Evolutionary conservation across 2,329 filamentous ascomycete genomes (phyloP), one percentile per base, ranked within the genome.

Genomic region (Colletotrichum sp.): DNA sequence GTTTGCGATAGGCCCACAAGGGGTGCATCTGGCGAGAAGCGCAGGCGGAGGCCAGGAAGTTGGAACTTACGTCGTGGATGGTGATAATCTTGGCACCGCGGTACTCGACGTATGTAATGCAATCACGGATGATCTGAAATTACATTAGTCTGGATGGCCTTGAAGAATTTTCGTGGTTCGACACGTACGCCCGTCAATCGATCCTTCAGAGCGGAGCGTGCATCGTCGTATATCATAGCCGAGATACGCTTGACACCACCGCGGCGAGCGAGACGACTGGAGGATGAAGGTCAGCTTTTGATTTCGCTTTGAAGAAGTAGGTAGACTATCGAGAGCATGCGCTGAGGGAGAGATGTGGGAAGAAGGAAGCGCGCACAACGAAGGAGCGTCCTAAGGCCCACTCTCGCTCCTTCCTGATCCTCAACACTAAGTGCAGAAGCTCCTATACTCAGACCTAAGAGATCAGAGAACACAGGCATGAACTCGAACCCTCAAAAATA

Each of bases 161-260:
- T 3, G 9, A 52, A 2, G 28, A 24, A n/a, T 32, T 15, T 28
- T 16, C 4, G 68, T 24, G 18, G 39, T 32, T 34, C 22, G 48
- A 39, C 32, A 70, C 84, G 39, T 85, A 93, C 91, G 32, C 78
- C 77, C 7, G 84, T 78, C 0, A 96, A 83, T 1, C 88, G 85
- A 0, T 79, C 76, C 26, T 88, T 90, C 2, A 96, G 68, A 0
- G 87, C 90, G 0, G 6, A 22, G 0, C 95, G 87, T 0, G 89
- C 83, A 0, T 94, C 92, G 0, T 92, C 87, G 79, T 96, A 96
- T 4, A 96, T 93, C 0, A 62, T 78, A 0, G 81, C 89, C 0
- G 92, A 93, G 10, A 96, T 95, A 0, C 94, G 88, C 81, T 96
- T 96, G 1, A 96, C 93, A 0, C 95, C 95, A 2, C 94, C 95